Base-by-base conservation (phyloP, 768 basidiomycete genomes). In the Trametes cinnabarina region DNA sequence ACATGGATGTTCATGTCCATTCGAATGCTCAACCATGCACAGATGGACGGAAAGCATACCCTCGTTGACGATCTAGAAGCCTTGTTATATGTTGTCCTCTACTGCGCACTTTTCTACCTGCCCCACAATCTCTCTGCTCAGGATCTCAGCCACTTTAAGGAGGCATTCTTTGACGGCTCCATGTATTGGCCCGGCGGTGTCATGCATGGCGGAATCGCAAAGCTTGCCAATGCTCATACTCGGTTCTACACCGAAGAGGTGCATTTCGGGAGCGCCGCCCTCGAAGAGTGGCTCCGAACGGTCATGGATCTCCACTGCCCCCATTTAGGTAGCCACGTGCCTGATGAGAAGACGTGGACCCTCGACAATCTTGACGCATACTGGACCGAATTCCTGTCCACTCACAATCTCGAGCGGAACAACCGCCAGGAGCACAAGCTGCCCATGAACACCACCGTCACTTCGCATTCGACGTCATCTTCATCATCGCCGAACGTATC, bases 61-160 rank as follows among this genome's bases (percentile, higher is more conserved):
- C 12, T 32, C 30, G 30, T 34, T 19, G 42, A 61, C 23, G 59
- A 61, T 19, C 50, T 61, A 49, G 59, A 61, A 26, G 49, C 59
- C 5, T 17, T 61, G 9, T 43, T 51, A 19, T 61, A 51, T 17
- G 53, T 61, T 12, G 59, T 55, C 7, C 49, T 61, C 28, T 56
- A 55, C 43, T 55, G 59, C 40, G 37, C 20, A 0, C 30, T 32
- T 12, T 32, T 7, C 30, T 32, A 32, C 30, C 12, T 32, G 30
- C 30, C 30, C 30, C 30, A 32, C 30, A 32, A 32, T 12, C 30
- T 32, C 7, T 7, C 6, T 12, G 7, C 30, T 12, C 30, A 32
- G 30, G 30, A 32, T 32, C 12, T 32, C 7, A 32, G 7, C 30
- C 6, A 6, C 12, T 32, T 32, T 32, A 32, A 7, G 7, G 30